Conservation (phyloP, 1,139 yeast species). For the Hansenula anomala region DNA sequence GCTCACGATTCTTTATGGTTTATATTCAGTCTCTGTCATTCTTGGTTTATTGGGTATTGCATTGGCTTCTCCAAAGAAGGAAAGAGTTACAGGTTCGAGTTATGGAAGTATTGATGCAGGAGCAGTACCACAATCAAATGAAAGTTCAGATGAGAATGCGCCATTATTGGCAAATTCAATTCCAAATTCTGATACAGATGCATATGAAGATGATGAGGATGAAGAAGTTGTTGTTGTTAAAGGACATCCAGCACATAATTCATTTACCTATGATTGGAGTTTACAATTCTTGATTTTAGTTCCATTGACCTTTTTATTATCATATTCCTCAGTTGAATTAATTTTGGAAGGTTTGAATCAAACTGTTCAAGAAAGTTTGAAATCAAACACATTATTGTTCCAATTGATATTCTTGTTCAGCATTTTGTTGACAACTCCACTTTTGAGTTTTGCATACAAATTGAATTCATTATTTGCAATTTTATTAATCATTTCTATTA, state of each 20-base stretch:
- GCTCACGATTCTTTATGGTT: slow-evolving; percentile 43
- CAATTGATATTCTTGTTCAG: slow-evolving; percentile 33
- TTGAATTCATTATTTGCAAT: slow-evolving; percentile 49
- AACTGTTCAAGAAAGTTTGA: slow-evolving; percentile 60
- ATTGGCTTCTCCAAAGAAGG: slow-evolving; percentile 15
- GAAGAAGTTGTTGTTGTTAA: slow-evolving; percentile 7
- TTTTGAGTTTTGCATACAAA: slow-evolving; percentile 70
- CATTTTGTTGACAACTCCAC: slow-evolving; percentile 46
- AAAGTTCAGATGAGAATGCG: slow-evolving; percentile 19
- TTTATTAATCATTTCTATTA: slow-evolving; percentile 30
- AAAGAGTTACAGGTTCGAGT: background rate
- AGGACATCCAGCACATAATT: slow-evolving; percentile 27
- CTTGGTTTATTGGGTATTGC: slow-evolving; percentile 42
- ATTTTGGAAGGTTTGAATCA: slow-evolving; percentile 62
- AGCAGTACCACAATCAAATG: slow-evolving; percentile 11
- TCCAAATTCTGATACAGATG: slow-evolving; percentile 6
- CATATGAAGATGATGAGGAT: slow-evolving; percentile 9
- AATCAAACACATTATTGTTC: slow-evolving; percentile 45
- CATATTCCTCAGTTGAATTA: slow-evolving; percentile 42
- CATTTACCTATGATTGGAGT: slow-evolving; percentile 73
- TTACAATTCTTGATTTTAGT: slow-evolving; percentile 64
- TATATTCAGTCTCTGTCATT: slow-evolving; percentile 47
- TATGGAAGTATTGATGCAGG: slow-evolving; percentile 11
- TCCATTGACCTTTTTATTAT: slow-evolving; percentile 56
- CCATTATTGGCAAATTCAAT: slow-evolving; percentile 22